Evolutionary conservation across 495 filamentous ascomycete species (phyloP).

Genomic region (Opeltia flavorubescens): DNA sequence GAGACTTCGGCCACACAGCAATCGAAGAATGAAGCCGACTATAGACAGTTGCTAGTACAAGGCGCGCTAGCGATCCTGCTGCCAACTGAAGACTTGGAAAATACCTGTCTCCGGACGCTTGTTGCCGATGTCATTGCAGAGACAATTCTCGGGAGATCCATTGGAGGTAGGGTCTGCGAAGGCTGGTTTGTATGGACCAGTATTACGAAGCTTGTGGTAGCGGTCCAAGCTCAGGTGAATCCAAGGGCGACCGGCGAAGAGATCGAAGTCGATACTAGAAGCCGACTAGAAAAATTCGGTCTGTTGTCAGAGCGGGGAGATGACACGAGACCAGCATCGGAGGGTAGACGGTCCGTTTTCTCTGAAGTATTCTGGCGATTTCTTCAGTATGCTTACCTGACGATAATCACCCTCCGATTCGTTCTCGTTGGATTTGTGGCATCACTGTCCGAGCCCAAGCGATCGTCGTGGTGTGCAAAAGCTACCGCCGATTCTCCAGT

Average conservation of each 20-base stretch:
- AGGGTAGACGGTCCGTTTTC: slow-evolving; percentile 19
- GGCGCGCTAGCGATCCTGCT: slow-evolving; percentile 67
- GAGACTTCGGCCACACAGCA: slow-evolving; percentile 42
- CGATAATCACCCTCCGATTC: slow-evolving; percentile 49
- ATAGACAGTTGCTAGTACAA: slow-evolving; percentile 69
- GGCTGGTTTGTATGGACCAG: slow-evolving; percentile 76
- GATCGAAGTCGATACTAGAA: slow-evolving; percentile 16
- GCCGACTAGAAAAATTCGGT: slow-evolving; percentile 33
- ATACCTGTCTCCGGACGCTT: slow-evolving; percentile 64
- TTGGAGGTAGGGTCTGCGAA: slow-evolving; percentile 67
- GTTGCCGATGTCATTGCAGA: slow-evolving; percentile 77
- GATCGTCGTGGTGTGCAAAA: slow-evolving; percentile 10
- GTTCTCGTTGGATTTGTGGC: slow-evolving; percentile 34
- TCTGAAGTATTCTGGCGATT: slow-evolving; percentile 48
- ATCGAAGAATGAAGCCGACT: slow-evolving; percentile 59
- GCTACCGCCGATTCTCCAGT: slow-evolving; percentile 4
- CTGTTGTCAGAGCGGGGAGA: slow-evolving; percentile 26
- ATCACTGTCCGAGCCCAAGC: slow-evolving; percentile 16
- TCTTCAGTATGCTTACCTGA: slow-evolving; percentile 55
- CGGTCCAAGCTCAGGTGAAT: slow-evolving; percentile 17
- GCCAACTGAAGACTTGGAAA: slow-evolving; percentile 84
- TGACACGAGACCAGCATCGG: slow-evolving; percentile 3
- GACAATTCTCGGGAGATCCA: slow-evolving; percentile 62
- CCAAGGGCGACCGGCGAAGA: slow-evolving; percentile 15
- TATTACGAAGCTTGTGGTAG: slow-evolving; percentile 47